Evolutionary conservation across 2,329 filamentous ascomycete genomes (phyloP).

Genomic region (Alternaria brassicae): DNA sequence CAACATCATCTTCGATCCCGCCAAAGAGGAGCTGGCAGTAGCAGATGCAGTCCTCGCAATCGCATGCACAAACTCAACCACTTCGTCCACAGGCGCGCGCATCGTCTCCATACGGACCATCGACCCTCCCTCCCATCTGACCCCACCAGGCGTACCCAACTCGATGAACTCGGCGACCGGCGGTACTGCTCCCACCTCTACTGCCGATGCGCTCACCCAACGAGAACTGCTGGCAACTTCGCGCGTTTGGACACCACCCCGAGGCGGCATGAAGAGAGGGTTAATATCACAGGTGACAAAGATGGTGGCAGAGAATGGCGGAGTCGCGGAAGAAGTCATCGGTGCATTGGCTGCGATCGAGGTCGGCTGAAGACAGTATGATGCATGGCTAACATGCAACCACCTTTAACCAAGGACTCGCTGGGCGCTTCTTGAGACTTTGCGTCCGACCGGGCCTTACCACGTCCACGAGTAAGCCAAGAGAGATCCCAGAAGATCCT

Average conservation of each 20-base stretch:
- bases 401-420: not conserved
- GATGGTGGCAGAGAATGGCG: slow-evolving; percentile 76
- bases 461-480: not conserved
- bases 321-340: slow-evolving; percentile 86
- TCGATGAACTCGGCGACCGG: slow-evolving; percentile 56
- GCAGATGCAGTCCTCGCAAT: slow-evolving; percentile 89
- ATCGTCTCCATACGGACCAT: slow-evolving; percentile 58
- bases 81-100: slow-evolving; percentile 35
- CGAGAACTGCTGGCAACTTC: slow-evolving; percentile 64
- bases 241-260: slow-evolving; percentile 84
- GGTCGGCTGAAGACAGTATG: slow-evolving; percentile 35
- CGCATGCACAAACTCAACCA: slow-evolving; percentile 65
- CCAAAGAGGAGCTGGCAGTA: slow-evolving; percentile 88
- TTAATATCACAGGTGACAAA: slow-evolving; percentile 78
- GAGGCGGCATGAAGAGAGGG: slow-evolving; percentile 80
- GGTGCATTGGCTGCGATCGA: slow-evolving; percentile 80
- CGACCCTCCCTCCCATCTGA: slow-evolving; percentile 59
- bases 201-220: slow-evolving; percentile 51
- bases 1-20: slow-evolving; percentile 94
- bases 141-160: slow-evolving; percentile 57
- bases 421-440: slow-evolving; percentile 1
- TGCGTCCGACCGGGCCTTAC: not conserved
- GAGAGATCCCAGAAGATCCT: not conserved
- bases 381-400: slow-evolving; percentile 1
- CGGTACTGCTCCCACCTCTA: slow-evolving; percentile 48